Conservation (phyloP, 2,329 filamentous ascomycete genomes). For the Rutstroemia sp. region DNA sequence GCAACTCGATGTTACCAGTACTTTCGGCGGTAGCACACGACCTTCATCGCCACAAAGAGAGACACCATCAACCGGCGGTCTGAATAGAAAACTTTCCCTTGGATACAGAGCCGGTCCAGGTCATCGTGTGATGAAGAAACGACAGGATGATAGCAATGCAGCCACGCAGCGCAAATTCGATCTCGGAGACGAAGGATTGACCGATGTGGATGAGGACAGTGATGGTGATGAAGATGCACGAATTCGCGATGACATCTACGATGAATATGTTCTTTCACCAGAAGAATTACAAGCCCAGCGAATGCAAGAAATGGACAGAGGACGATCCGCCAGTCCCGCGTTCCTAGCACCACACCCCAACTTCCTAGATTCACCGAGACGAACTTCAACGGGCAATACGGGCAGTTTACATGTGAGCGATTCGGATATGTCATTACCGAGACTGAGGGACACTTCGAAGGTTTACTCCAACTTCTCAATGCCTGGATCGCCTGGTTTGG, state of each 20-base stretch:
- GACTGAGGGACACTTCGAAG: constrained; percentile 1
- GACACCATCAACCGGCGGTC: constrained; percentile 3
- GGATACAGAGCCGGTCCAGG: constrained; percentile 9
- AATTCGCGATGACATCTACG: constrained; percentile 5
- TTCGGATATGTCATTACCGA: constrained; percentile 6
- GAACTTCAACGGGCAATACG: not conserved
- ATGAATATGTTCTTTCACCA: constrained; percentile 9
- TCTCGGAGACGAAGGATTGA: constrained; percentile 3
- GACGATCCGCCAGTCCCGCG: constrained; percentile 3
- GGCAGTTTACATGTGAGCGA: constrained; percentile 6
- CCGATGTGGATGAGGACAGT: constrained; percentile 5
- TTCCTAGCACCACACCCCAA: constrained; percentile 3
- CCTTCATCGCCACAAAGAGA: not conserved
- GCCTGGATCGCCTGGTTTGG: constrained; percentile 4
- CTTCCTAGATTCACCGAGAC: constrained; percentile 4
- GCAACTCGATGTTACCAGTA: constrained; percentile 9
- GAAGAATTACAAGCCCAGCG: constrained; percentile 7
- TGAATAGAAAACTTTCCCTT: constrained; percentile 5
- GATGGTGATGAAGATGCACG: constrained; percentile 2
- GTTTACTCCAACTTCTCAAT: constrained; percentile 5
- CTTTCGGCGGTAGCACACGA: not conserved
- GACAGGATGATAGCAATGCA: not conserved
- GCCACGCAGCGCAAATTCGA: not conserved
- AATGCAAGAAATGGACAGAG: not conserved
- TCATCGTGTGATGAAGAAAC: constrained; percentile 5